phyloP scores from a whole-genome alignment of 805 yeast species.

The Ogataea philodendri region DNA sequence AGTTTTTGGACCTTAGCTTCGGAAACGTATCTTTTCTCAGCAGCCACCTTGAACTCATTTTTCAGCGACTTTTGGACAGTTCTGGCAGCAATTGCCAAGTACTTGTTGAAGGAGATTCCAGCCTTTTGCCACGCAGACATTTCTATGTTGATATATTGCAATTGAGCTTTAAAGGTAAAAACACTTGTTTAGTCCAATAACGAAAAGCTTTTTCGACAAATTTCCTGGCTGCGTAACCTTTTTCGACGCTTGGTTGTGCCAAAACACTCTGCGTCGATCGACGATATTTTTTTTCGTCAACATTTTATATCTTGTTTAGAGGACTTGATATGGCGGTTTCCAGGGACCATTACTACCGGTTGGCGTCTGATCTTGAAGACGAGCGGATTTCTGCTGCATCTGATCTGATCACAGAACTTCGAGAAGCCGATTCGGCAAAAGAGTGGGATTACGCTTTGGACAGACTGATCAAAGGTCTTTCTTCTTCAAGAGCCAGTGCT shows the following conservation, averaged over 20 bases:
- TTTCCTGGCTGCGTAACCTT: conserved; percentile 11
- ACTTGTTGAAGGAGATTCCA: conserved; percentile 77
- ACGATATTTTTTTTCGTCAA: conserved; percentile 8
- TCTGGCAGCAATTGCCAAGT: conserved; percentile 86
- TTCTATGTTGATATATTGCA: conserved; percentile 7
- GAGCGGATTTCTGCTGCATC: conserved; percentile 77
- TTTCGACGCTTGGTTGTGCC: conserved; percentile 2
- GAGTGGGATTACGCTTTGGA: conserved; percentile 84
- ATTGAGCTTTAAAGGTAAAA: conserved; percentile 9
- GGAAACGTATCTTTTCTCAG: conserved; percentile 66
- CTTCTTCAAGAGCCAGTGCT: conserved; percentile 80
- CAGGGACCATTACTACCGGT: conserved; percentile 70
- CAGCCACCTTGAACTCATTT: conserved; percentile 74
- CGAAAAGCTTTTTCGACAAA: conserved; percentile 22
- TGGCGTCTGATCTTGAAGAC: conserved; percentile 71
- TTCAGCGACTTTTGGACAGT: conserved; percentile 85
- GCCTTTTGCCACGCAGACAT: conserved; percentile 67
- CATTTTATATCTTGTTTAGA: conserved; percentile 1
- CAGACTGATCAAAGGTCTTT: conserved; percentile 75
- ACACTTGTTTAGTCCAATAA: conserved; percentile 15
- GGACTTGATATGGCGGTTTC: conserved; percentile 40
- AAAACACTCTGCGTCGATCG: conserved; percentile 13
- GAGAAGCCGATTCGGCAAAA: conserved; percentile 37
- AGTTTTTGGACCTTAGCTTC: conserved; percentile 74
- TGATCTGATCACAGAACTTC: conserved; percentile 58